Conservation (phyloP, 768 basidiomycete species). For the Agrocybe pediades region DNA sequence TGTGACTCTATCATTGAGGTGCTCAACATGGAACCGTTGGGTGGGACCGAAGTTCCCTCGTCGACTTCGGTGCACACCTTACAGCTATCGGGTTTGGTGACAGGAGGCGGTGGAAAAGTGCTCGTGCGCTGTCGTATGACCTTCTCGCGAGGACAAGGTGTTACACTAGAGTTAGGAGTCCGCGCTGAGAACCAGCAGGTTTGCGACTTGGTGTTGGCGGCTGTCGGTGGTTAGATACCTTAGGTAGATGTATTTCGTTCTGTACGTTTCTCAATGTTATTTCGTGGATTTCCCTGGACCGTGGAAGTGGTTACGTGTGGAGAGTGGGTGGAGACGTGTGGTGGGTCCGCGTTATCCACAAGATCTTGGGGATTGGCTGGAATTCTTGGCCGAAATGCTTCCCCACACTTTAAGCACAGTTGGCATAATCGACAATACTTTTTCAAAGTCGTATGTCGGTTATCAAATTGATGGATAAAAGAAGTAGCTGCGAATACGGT, state of each 20-base stretch:
- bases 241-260: slow-evolving; percentile 6
- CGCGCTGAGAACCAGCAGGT: slow-evolving; percentile 90
- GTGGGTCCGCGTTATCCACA: background rate
- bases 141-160: slow-evolving; percentile 84
- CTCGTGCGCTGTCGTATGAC: slow-evolving; percentile 96
- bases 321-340: background rate
- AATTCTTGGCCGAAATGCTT: background rate
- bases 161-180: slow-evolving; percentile 89
- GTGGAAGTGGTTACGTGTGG: background rate
- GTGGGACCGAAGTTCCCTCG: slow-evolving; percentile 82
- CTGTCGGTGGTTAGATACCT: slow-evolving; percentile 67
- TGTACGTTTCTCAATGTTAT: slow-evolving; percentile 14
- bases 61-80: slow-evolving; percentile 91
- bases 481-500: background rate
- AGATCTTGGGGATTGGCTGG: background rate
- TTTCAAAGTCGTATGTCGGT: background rate
- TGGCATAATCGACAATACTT: background rate
- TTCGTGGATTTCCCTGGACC: slow-evolving; percentile 2
- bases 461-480: background rate
- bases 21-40: slow-evolving; percentile 95
- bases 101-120: slow-evolving; percentile 95
- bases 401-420: background rate
- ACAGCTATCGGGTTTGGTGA: slow-evolving; percentile 88
- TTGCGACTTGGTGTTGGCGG: slow-evolving; percentile 85
- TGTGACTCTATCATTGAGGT: slow-evolving; percentile 96